These are phyloP conservation scores for Silene vulgaris DNA, from an alignment of 179 eudicot species.

Conservation along the genomic window DNA sequence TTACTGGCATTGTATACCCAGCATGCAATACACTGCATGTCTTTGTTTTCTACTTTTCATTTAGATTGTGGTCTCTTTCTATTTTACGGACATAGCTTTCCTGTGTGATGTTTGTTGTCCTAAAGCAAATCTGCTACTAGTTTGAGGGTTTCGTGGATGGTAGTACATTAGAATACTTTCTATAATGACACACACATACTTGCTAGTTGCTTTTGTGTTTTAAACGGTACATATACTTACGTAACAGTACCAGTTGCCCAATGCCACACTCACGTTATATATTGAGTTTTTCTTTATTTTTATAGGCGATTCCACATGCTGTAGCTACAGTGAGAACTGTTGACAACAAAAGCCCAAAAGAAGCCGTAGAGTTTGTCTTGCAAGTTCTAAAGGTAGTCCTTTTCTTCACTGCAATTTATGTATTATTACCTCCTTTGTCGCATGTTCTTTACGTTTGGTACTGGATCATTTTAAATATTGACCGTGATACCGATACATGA, in stretches of 20 bases:
- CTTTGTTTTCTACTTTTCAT: not conserved
- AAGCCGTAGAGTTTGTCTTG: constrained; percentile 93
- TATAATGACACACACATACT: not conserved
- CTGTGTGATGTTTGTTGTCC: not conserved
- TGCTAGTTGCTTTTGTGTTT: constrained; percentile 10
- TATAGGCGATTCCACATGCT: constrained; percentile 89
- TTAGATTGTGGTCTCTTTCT: no score
- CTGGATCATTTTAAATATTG: not conserved
- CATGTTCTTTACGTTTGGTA: not conserved
- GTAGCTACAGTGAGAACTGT: constrained; percentile 75
- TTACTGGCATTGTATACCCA: not conserved
- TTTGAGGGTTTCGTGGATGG: not conserved
- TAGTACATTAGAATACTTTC: not conserved
- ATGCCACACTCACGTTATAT: constrained; percentile 4
- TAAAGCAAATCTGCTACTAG: not conserved
- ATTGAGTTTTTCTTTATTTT: constrained; percentile 14
- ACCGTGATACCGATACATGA: no score
- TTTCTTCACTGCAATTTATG: not conserved
- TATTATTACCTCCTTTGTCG: not conserved
- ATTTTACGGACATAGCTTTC: not conserved
- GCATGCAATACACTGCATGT: not conserved
- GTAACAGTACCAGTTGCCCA: not conserved
- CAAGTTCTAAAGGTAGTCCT: constrained; percentile 75
- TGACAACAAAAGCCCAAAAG: constrained; percentile 85
- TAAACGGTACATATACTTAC: not conserved